Evolutionary conservation across 108 stramenopile genomes (phyloP).

Genomic region (Schizochytrium sp.): DNA sequence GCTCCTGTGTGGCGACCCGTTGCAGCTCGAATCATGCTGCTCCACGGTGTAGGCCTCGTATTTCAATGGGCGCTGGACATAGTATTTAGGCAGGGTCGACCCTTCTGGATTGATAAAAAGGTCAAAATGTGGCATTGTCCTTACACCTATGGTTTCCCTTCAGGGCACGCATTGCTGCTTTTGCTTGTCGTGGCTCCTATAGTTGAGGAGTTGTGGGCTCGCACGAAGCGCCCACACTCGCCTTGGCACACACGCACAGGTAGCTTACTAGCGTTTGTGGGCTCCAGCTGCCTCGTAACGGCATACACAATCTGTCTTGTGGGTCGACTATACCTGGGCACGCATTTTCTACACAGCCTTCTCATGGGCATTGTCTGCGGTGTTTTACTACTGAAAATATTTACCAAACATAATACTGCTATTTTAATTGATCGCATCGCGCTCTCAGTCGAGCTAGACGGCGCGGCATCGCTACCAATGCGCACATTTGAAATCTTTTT

Average conservation of each 20-base stretch:
- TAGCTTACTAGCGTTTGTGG: background rate
- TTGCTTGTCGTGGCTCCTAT: conserved; percentile 36
- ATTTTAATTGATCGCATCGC: conserved; percentile 27
- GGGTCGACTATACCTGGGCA: conserved; percentile 56
- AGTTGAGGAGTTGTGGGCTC: conserved; percentile 15
- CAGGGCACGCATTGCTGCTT: conserved; percentile 40
- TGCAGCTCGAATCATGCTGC: conserved; percentile 21
- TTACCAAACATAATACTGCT: background rate
- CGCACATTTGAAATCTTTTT: background rate
- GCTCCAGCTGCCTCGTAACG: background rate
- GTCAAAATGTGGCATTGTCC: conserved; percentile 55
- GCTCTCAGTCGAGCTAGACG: background rate
- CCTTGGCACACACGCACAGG: background rate
- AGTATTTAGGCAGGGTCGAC: conserved; percentile 44
- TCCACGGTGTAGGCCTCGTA: conserved; percentile 8
- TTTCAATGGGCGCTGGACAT: conserved; percentile 1
- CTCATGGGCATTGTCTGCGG: conserved; percentile 42
- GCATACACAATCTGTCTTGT: conserved; percentile 25
- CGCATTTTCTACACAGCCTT: conserved; percentile 53
- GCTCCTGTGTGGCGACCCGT: background rate
- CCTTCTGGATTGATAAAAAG: conserved; percentile 38
- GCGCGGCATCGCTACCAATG: background rate
- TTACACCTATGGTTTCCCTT: conserved; percentile 33
- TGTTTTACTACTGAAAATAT: conserved; percentile 19
- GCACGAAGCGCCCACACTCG: background rate